Evolutionary conservation across 2,329 filamentous ascomycete genomes (phyloP).

Genomic region (Rutstroemia sp.): DNA sequence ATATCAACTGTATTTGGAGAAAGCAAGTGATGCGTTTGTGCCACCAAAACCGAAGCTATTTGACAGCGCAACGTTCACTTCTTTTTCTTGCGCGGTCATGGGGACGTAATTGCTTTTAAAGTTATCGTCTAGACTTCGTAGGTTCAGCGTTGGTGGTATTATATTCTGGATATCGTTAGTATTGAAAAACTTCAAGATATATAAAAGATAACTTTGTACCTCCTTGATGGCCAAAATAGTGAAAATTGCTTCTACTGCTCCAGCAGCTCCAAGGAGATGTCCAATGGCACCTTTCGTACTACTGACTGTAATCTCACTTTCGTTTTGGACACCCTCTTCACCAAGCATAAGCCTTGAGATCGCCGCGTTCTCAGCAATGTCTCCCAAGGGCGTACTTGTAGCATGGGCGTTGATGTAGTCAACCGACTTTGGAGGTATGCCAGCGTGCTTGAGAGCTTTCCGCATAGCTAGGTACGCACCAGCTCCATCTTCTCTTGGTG

Average conservation of each 20-base stretch:
- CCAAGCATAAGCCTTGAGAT: conserved; percentile 73
- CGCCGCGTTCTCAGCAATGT: conserved; percentile 79
- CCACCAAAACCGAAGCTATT: conserved; percentile 99
- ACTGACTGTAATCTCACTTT: conserved; percentile 69
- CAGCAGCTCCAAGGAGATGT: conserved; percentile 85
- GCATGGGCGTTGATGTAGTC: conserved; percentile 96
- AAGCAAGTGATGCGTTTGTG: conserved; percentile 86
- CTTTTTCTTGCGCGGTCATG: conserved; percentile 58
- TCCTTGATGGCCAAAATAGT: conserved; percentile 71
- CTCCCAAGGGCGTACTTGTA: conserved; percentile 78
- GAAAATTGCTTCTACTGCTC: conserved; percentile 84
- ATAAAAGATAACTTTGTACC: conserved; percentile 44
- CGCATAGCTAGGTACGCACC: conserved; percentile 84
- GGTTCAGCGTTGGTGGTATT: conserved; percentile 81
- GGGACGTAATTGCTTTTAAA: conserved; percentile 84
- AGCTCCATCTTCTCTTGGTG: conserved; percentile 72
- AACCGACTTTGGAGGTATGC: conserved; percentile 59
- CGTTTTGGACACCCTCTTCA: conserved; percentile 53
- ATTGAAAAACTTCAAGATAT: not conserved
- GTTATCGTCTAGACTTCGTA: conserved; percentile 57
- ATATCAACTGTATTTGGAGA: conserved; percentile 35
- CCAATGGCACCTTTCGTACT: conserved; percentile 92
- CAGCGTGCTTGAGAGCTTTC: conserved; percentile 67
- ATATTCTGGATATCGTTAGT: conserved; percentile 46
- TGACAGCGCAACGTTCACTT: conserved; percentile 69